Evolutionary conservation across 495 filamentous ascomycete species (phyloP).

Genomic region (Trichoderma gamsii): DNA sequence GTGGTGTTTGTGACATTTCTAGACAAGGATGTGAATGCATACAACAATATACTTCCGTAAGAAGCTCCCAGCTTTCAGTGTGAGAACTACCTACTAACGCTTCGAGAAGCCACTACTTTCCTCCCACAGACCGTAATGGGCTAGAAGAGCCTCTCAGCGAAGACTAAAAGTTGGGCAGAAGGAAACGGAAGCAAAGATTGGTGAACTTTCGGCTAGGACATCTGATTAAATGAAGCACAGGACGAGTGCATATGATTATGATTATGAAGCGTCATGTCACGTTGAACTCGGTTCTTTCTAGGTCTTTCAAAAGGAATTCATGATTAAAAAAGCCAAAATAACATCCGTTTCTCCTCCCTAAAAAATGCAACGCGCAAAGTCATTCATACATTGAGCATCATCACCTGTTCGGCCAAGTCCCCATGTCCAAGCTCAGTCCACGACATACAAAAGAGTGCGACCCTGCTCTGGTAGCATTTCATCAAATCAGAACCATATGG

Average conservation of each 20-base stretch:
- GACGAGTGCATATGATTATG: too few species aligned
- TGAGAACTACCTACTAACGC: background rate
- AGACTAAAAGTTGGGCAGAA: background rate
- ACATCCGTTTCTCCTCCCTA: background rate
- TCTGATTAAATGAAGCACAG: too few species aligned
- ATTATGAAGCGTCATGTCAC: too few species aligned
- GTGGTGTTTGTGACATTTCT: slow-evolving; percentile 80
- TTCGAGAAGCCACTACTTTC: background rate
- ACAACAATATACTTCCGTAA: slow-evolving; percentile 66
- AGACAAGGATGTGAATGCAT: slow-evolving; percentile 67
- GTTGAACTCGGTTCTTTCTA: too few species aligned
- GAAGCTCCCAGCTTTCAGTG: slow-evolving; percentile 23
- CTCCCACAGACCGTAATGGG: too few species aligned
- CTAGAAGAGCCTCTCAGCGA: background rate
- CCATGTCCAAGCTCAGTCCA: background rate
- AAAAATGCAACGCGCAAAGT: background rate
- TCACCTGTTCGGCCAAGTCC: background rate
- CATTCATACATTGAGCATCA: slow-evolving; percentile 2
- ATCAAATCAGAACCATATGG: background rate
- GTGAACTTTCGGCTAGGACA: too few species aligned
- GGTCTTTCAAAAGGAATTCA: too few species aligned
- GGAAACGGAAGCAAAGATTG: background rate
- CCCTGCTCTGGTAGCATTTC: background rate
- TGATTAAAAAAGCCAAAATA: too few species aligned
- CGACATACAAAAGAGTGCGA: background rate